A percentile compares a stretch with the other conserved stretches of the same genome.
These are phyloP conservation scores for Pyrenophora graminea DNA, from an alignment of 2,329 filamentous ascomycete species.

Conservation along the genomic window DNA sequence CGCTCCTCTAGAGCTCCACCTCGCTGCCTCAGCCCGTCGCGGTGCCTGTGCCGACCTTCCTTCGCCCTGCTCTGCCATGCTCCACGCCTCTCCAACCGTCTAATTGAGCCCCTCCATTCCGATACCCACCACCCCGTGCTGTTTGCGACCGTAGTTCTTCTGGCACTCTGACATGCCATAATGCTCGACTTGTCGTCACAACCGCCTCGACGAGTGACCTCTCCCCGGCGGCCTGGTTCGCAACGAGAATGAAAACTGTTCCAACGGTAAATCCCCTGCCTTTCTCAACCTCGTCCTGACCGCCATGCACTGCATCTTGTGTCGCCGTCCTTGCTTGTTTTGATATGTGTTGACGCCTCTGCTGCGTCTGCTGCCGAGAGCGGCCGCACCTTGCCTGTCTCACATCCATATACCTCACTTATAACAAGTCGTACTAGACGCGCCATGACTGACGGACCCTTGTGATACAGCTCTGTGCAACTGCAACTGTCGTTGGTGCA, in stretches of 20 bases:
- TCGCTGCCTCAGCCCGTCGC: conserved; percentile 33
- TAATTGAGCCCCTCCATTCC: conserved; percentile 30
- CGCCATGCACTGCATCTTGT: conserved; percentile 9
- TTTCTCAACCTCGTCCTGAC: conserved; percentile 20
- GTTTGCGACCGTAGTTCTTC: conserved; percentile 29
- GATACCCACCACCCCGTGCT: conserved; percentile 24
- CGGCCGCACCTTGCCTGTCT: conserved; percentile 33
- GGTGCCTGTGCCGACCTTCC: conserved; percentile 29
- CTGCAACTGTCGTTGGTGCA: conserved; percentile 63
- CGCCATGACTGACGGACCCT: conserved; percentile 45
- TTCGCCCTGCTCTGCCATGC: conserved; percentile 31
- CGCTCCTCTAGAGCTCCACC: conserved; percentile 38
- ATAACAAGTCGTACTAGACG: conserved; percentile 28
- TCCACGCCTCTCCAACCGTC: conserved; percentile 17
- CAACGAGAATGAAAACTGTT: conserved; percentile 53
- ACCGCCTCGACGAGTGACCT: conserved; percentile 45
- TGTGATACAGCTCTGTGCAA: conserved; percentile 62
- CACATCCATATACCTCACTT: conserved; percentile 26
- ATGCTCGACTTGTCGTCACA: conserved; percentile 47
- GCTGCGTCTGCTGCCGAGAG: conserved; percentile 27
- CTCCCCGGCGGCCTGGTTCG: conserved; percentile 42
- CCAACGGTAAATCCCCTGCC: conserved; percentile 47
- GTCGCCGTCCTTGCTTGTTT: conserved; percentile 35
- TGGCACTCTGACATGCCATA: conserved; percentile 43
- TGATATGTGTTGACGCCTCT: conserved; percentile 31